Evolutionary conservation across 1,284 basidiomycete species (phyloP), one percentile per base, ranked within the genome.

Genomic region (Ustilago trichophora): DNA sequence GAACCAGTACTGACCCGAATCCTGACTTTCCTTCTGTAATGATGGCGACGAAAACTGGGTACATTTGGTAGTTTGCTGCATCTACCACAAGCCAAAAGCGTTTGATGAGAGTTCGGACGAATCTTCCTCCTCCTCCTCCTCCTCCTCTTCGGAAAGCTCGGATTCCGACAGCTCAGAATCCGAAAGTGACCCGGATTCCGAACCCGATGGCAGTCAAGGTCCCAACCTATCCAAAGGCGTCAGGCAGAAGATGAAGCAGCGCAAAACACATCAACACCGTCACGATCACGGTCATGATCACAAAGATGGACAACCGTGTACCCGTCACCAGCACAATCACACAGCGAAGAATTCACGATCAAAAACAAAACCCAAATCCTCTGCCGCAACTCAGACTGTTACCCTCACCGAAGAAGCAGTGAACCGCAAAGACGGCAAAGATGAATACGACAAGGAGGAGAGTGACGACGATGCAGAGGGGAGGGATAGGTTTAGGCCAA

Each of bases 61-160:
- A n/a, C n/a, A n/a, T 22, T 13, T 6, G 6, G 10, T 52, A 76
- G 75, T 80, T 41, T 80, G 78, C 45, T 80, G 78, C 53, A 80
- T 80, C 48, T 80, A 74, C 43, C 78, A 79, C 46, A 80, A 79
- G 34, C 76, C 73, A 4, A 62, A 73, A 18, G 66, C 78, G 0
- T 79, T 78, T 41, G 78, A 75, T 48, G 78, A 80, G 49, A 70
- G 64, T 9, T 71, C 66, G 1, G 66, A 67, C 31, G 72, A 72
- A 16, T 54, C 53, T 1, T 53, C 49, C 8, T 62, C 55, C 4
- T 34, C 47, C 1, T 40, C 48, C 6, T 8, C 9, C 33, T 34
- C 27, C 9, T 21, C 25, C 25, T 11, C 22, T 3, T 19, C 25
- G 18, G 35, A 24, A 0, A 18, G 10, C 9, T 45, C 47, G 16